Base-by-base conservation (phyloP, 306 rosid genomes). In the Biancaea sappan region DNA sequence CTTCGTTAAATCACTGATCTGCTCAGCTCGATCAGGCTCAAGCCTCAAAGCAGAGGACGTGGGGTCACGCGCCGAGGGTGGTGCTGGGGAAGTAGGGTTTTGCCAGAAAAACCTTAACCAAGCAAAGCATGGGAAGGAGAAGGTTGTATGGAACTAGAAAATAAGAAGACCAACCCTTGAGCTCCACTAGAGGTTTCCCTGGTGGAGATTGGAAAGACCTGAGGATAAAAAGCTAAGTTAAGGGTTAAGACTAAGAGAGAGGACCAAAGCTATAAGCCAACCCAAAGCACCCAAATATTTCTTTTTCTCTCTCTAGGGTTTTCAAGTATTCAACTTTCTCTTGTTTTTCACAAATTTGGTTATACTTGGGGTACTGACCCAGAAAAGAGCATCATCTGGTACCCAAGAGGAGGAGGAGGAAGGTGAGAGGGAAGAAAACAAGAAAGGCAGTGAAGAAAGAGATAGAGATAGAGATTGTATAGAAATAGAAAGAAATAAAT, bases 341-440 rank as follows among this genome's bases (percentile, higher is more conserved):
- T 80, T 68, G 79, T 52, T 73, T 84, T 88, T 84, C 96, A 91
- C 88, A 72, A 79, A 85, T 80, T 88, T 85, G 86, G 94, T 32
- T 84, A 80, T 47, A 79, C 71, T 83, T 80, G 78, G 18, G 31
- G 84, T 70, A 73, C 86, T 86, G 88, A 74, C 80, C 71, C 80
- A 75, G 90, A 79, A 87, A 91, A 88, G 88, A 82, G 82, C 76
- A 80, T 81, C 84, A 78, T 31, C 69, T 37, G 67, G 76, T 56
- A 75, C 79, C 84, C 79, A 69, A 83, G 79, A 66, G 76, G 65
- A 77, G 78, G 82, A 76, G 59, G 53, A 56, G 59, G 79, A 72
- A 34, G 73, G 58, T 2, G 53, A n/a, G 57, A 40, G 46, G 64
- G 76, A 62, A 59, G 38, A 62, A 72, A 64, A 77, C 61, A 72